Evolutionary conservation across 345 rosid genomes (phyloP).

Genomic region (Eucalyptus paniculata): DNA sequence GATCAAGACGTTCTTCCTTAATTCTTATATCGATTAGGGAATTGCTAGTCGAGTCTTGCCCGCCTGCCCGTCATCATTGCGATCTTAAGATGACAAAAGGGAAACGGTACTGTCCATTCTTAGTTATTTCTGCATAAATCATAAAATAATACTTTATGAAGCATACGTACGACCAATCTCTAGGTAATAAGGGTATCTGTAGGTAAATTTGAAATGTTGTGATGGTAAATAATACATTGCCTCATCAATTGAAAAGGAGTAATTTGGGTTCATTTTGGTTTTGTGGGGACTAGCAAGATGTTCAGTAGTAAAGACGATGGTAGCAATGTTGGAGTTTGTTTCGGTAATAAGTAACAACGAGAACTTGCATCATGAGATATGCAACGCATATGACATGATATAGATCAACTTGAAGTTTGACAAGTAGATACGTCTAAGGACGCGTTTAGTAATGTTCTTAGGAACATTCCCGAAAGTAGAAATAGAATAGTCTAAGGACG

Average conservation of each 20-base stretch:
- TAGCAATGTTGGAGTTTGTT: not conserved
- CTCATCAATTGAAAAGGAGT: not conserved
- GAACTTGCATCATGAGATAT: not conserved
- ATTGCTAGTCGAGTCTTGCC: not conserved
- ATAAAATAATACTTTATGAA: not conserved
- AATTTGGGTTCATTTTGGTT: not conserved
- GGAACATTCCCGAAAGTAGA: rapidly evolving
- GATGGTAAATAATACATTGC: not conserved
- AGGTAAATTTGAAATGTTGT: not conserved
- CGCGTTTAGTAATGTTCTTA: too few species aligned
- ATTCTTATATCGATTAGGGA: not conserved
- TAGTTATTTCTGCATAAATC: not conserved
- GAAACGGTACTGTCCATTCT: not conserved
- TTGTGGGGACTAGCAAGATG: not conserved
- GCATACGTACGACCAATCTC: not conserved
- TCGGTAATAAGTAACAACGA: not conserved
- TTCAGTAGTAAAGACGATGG: not conserved
- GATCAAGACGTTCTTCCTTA: not conserved
- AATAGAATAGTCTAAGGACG: rapidly evolving
- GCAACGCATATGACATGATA: not conserved
- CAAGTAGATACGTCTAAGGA: rapidly evolving
- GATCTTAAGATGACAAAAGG: not conserved
- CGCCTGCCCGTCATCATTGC: not conserved
- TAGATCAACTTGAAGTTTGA: not conserved
- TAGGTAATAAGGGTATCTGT: not conserved